Evolutionary conservation across 148 eudicot genomes (phyloP), one percentile per base, ranked within the genome.

Genomic region (Silene uniflora): DNA sequence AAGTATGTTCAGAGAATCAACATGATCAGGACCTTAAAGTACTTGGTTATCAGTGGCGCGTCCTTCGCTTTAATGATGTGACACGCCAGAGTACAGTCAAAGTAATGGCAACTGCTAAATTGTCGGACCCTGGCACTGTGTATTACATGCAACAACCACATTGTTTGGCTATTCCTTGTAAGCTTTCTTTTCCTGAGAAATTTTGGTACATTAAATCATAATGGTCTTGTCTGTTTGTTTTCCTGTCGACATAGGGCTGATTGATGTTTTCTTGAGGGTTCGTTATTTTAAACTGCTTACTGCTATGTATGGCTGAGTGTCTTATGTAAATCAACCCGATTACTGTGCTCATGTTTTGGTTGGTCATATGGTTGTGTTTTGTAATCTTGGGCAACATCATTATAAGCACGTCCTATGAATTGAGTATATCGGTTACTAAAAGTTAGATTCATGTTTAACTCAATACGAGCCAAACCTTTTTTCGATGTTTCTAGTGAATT

Each of bases 111-210:
- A 89, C 93, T 78, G 84, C 74, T 69, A 82, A 68, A 47, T 81
- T 84, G 74, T 91, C 91, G 4, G 90, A 90, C 71, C 90, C 90
- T 78, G 84, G 76, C 16, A 82, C 89, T 39, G 73, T 90, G 63
- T 86, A 69, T 85, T 74, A 83, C 35, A 89, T 85, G 87, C 98
- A 94, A 79, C 96, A 90, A 78, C 80, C 93, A 29, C 84, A 88
- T 81, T 90, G 96, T 86, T 83, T 94, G 79, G 97, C 98, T 84
- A 84, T 92, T 80, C 98, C 98, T 49, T 94, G 98, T 90, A 87
- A 84, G 83, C 44, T 27, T 73, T 49, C 32, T 66, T 42, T 14
- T 62, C 35, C 54, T 63, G 75, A 52, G 16, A 42, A 9, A 2
- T 46, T 62, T 59, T 75, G 61, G 21, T 78, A 29, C 9, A 25